phyloP scores from a whole-genome alignment of 192 early-diverging fungal species.

The Allomyces macrogynus region DNA sequence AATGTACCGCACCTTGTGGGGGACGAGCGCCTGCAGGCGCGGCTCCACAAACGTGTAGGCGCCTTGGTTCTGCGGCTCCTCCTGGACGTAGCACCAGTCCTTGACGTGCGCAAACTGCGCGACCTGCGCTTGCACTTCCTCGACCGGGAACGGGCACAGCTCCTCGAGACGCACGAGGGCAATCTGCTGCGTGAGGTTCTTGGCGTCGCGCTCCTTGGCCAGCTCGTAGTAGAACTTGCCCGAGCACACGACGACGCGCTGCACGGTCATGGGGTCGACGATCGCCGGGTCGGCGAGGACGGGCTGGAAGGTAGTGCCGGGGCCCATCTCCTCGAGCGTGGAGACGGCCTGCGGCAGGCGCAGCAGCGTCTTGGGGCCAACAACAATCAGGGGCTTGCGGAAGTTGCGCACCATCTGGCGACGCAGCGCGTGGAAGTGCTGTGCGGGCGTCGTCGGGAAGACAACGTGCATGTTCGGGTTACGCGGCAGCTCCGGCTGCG shows the following conservation, averaged over 20 bases:
- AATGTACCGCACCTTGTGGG: conserved; percentile 39
- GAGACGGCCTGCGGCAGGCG: conserved; percentile 48
- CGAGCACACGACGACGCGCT: conserved; percentile 57
- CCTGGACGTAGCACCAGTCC: conserved; percentile 61
- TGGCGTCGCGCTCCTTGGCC: conserved; percentile 47
- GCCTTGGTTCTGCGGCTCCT: conserved; percentile 89
- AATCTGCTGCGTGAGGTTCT: conserved; percentile 31
- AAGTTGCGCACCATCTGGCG: conserved; percentile 76
- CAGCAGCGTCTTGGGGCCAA: conserved; percentile 49
- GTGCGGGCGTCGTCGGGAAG: conserved; percentile 80
- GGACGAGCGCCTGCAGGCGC: conserved; percentile 53
- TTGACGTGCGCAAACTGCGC: conserved; percentile 35
- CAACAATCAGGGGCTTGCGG: conserved; percentile 84
- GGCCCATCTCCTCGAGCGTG: conserved; percentile 56
- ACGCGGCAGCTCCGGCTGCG: conserved; percentile 19
- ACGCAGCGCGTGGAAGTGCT: conserved; percentile 89
- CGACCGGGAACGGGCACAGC: conserved; percentile 70
- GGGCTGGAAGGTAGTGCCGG: conserved; percentile 67
- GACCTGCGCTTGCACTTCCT: conserved; percentile 40
- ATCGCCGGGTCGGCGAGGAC: conserved; percentile 44
- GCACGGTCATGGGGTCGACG: conserved; percentile 14
- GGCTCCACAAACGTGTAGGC: conserved; percentile 73
- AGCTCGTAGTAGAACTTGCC: conserved; percentile 92
- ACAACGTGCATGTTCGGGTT: conserved; percentile 92
- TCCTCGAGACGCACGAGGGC: conserved; percentile 82